phyloP scores from a whole-genome alignment of 345 rosid genomes.

The Hibiscus trionum region DNA sequence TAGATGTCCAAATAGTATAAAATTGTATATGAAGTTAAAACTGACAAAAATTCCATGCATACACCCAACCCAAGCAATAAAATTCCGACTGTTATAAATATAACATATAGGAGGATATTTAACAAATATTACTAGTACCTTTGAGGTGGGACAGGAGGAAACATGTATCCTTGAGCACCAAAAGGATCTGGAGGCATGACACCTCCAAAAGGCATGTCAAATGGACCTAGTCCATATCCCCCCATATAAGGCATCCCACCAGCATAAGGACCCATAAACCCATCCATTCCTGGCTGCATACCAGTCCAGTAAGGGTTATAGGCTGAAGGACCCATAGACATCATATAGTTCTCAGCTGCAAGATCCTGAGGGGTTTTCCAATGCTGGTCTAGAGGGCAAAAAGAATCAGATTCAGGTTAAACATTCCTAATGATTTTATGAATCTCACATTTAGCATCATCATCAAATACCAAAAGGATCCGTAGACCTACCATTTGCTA shows the following conservation, averaged over 20 bases:
- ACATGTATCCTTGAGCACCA: constrained; percentile 50
- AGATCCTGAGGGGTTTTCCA: constrained; percentile 67
- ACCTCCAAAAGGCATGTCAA: constrained; percentile 57
- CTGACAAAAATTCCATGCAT: constrained; percentile 1
- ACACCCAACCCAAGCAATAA: background rate
- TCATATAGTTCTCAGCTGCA: constrained; percentile 65
- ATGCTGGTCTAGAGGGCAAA: constrained; percentile 43
- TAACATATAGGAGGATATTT: constrained; percentile 11
- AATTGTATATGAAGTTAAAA: background rate
- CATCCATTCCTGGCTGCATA: constrained; percentile 72
- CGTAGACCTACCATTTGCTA: constrained; percentile 41
- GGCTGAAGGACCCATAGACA: constrained; percentile 64
- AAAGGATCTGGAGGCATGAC: constrained; percentile 65
- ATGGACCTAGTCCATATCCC: constrained; percentile 47
- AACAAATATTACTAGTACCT: constrained; percentile 29
- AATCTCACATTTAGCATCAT: background rate
- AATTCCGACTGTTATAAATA: background rate
- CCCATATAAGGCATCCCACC: constrained; percentile 58
- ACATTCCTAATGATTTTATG: background rate
- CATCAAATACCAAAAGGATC: background rate
- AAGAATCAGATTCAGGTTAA: constrained; percentile 7
- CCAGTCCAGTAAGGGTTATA: constrained; percentile 73
- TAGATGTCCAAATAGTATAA: background rate
- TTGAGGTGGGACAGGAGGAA: constrained; percentile 54
- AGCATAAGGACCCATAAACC: constrained; percentile 44